Percentiles rank a stretch among this genome's conserved stretches.
phyloP scores from a whole-genome alignment of 805 yeast genomes.

The Crinitomyces ghanaensis region DNA sequence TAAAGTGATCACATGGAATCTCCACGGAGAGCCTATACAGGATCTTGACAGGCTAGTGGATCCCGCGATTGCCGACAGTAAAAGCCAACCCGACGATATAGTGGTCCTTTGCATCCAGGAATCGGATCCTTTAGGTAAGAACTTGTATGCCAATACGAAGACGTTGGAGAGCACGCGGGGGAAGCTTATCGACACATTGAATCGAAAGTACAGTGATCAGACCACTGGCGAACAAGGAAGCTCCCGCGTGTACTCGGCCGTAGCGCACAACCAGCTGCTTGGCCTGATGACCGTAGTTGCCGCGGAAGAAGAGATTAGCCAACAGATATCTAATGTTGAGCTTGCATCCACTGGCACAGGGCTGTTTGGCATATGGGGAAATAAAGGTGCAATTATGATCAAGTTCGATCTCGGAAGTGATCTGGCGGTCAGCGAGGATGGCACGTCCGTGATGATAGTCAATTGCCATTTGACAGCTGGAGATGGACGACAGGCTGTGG shows the following conservation, averaged over 20 bases:
- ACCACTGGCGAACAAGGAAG: too few species aligned
- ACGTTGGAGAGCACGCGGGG: slow-evolving; percentile 20
- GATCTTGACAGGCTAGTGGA: slow-evolving; percentile 15
- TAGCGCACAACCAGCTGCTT: slow-evolving; percentile 38
- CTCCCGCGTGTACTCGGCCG: too few species aligned
- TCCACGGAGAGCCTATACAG: slow-evolving; percentile 20
- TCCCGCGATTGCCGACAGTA: slow-evolving; percentile 9
- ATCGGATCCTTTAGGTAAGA: slow-evolving; percentile 35
- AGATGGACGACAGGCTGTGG: slow-evolving; percentile 26
- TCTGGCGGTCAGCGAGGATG: slow-evolving; percentile 17
- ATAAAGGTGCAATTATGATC: slow-evolving; percentile 46
- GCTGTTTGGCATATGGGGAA: slow-evolving; percentile 45
- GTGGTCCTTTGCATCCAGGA: slow-evolving; percentile 38
- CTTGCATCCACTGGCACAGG: slow-evolving; percentile 45
- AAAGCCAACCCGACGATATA: not conserved
- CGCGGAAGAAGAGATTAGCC: slow-evolving; percentile 24
- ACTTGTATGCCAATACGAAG: slow-evolving; percentile 23
- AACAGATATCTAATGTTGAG: slow-evolving; percentile 31
- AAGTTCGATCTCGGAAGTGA: slow-evolving; percentile 33
- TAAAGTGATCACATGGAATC: slow-evolving; percentile 23
- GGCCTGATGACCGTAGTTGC: slow-evolving; percentile 41
- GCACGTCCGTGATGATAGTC: slow-evolving; percentile 28
- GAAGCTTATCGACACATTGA: slow-evolving; percentile 18
- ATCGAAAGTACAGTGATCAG: slow-evolving; percentile 6
- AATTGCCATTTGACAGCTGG: slow-evolving; percentile 50